Percentiles rank a stretch among this genome's conserved stretches.
These are phyloP conservation scores for Agastache rugosa DNA, from an alignment of 257 asterid genomes.

Conservation along the genomic window DNA sequence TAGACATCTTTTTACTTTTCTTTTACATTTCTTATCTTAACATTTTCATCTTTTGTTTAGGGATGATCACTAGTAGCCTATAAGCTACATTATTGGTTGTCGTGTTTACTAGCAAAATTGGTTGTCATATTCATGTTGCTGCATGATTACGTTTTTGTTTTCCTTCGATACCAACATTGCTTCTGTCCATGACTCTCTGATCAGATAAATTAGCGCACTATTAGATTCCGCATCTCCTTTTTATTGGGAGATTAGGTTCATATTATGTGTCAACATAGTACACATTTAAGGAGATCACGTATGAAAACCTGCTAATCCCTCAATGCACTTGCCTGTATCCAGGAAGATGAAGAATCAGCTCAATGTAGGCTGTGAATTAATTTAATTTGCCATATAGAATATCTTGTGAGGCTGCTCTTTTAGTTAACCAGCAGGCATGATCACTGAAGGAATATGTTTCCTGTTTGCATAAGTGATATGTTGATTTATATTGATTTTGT, in stretches of 20 bases:
- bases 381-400: conserved; percentile 18
- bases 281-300: conserved; percentile 13
- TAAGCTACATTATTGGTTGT: conserved; percentile 8
- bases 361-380: not conserved
- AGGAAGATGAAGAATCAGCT: too few species aligned
- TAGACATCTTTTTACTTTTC: not conserved
- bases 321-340: not conserved
- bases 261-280: conserved; percentile 17
- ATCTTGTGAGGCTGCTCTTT: conserved; percentile 20
- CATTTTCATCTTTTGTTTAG: not conserved
- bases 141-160: conserved; percentile 18
- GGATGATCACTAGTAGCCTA: not conserved
- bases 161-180: not conserved
- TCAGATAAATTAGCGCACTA: conserved; percentile 16
- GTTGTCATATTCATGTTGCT: conserved; percentile 5
- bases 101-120: conserved; percentile 6
- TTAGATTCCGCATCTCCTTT: not conserved
- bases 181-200: conserved; percentile 14
- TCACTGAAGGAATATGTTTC: conserved; percentile 10
- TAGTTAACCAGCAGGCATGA: not conserved
- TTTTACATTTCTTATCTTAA: not conserved
- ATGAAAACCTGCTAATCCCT: conserved; percentile 12
- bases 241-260: conserved; percentile 26
- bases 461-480: conserved; percentile 19
- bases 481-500: conserved; percentile 37